A percentile compares a stretch with the other conserved stretches of the same genome.
phyloP scores from a whole-genome alignment of 2,329 filamentous ascomycete species.

The Cladosporium colombiae region DNA sequence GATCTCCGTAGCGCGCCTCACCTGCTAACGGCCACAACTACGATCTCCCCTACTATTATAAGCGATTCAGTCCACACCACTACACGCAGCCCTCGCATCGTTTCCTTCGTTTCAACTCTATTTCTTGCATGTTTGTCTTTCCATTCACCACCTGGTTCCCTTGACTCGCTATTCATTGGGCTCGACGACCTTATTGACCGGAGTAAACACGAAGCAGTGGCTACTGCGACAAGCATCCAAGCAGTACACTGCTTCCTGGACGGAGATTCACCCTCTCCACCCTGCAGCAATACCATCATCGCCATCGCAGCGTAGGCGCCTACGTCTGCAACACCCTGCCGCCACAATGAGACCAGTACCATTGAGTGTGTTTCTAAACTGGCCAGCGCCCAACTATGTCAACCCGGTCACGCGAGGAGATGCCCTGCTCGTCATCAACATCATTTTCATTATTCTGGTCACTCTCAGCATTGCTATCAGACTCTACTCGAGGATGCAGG shows the following conservation, averaged over 20 bases:
- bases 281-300: neutral
- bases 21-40: slow-evolving; percentile 2
- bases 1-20: slow-evolving; percentile 18
- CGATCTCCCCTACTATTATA: neutral
- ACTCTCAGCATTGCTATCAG: slow-evolving; percentile 40
- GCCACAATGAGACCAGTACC: slow-evolving; percentile 23
- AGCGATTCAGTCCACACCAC: slow-evolving; percentile 1
- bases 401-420: slow-evolving; percentile 44
- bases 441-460: slow-evolving; percentile 43
- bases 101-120: slow-evolving; percentile 11
- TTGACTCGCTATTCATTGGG: neutral
- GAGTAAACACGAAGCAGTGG: neutral
- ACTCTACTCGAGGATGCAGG: slow-evolving; percentile 42
- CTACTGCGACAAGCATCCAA: slow-evolving; percentile 4
- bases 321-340: neutral
- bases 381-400: slow-evolving; percentile 45
- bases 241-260: neutral
- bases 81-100: slow-evolving; percentile 4
- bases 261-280: neutral
- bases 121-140: slow-evolving; percentile 13
- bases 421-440: slow-evolving; percentile 43
- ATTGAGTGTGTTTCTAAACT: slow-evolving; percentile 38
- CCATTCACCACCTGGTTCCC: slow-evolving; percentile 2
- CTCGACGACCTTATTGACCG: slow-evolving; percentile 10
- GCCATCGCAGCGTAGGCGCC: neutral